Percentiles rank a stretch among this genome's conserved stretches.
Evolutionary conservation across 345 rosid genomes (phyloP).

Genomic region (Viola odorata): DNA sequence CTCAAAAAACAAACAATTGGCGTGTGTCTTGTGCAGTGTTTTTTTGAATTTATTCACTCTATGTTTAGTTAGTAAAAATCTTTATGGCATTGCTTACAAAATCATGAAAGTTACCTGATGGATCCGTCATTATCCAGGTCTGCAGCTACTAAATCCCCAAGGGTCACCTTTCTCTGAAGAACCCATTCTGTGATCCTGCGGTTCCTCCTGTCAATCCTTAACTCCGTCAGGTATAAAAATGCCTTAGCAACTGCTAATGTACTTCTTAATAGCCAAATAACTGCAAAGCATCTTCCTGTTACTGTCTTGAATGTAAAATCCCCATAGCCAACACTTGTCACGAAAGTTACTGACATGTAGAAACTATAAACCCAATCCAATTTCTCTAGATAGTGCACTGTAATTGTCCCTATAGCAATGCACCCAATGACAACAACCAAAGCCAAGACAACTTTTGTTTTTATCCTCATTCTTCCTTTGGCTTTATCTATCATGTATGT

Average conservation of each 20-base stretch:
- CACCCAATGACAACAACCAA: conserved; percentile 39
- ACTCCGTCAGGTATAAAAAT: conserved; percentile 48
- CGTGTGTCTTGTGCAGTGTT: neutral
- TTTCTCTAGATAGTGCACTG: conserved; percentile 37
- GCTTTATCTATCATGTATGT: conserved; percentile 48
- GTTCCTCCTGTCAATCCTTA: conserved; percentile 52
- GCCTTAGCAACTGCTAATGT: conserved; percentile 66
- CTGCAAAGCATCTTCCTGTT: conserved; percentile 56
- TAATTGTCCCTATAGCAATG: conserved; percentile 43
- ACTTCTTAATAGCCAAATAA: conserved; percentile 52
- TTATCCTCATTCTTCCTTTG: conserved; percentile 64
- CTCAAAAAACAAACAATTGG: too few species aligned
- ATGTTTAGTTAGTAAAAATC: neutral
- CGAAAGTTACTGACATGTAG: conserved; percentile 57
- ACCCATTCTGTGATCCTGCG: conserved; percentile 55
- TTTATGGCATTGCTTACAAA: neutral
- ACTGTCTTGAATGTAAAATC: conserved; percentile 43
- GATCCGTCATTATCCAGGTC: conserved; percentile 64
- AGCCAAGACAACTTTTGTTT: conserved; percentile 53
- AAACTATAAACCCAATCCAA: conserved; percentile 62
- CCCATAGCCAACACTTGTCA: conserved; percentile 68
- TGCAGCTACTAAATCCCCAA: conserved; percentile 66
- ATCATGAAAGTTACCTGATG: conserved; percentile 44
- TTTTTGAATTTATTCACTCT: neutral
- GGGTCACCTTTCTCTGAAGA: conserved; percentile 56